Base-by-base conservation (phyloP, 805 yeast genomes). In the Ogataea allantospora region DNA sequence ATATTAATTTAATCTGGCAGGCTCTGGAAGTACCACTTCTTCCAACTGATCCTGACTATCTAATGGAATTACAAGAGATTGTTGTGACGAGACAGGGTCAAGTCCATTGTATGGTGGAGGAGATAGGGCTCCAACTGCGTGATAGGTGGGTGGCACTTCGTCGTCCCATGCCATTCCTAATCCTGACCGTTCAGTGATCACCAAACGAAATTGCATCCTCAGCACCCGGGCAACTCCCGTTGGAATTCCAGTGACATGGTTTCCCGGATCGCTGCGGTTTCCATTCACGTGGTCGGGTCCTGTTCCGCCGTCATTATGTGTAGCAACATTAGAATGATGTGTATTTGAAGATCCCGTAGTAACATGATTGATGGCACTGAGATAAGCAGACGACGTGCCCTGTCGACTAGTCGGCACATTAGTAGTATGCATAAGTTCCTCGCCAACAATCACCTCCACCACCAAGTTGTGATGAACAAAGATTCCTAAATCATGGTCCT, bases 161-260 rank as follows among this genome's bases (percentile, higher is more conserved):
- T 91, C 97, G 62, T 91, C 97, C 98, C 99, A 93, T 0, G 97
- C 84, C 20, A 93, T 87, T 4, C 99, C 99, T 27, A 93, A 70
- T 0, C 99, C 99, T 0, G 95, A 83, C 43, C 98, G 71, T 57
- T 89, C 98, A 2, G 95, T 84, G 15, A 93, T 63, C 3, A 70
- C 68, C n/a, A 91, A 53, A 48, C 83, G 82, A 65, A 93, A 91
- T 60, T 89, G 96, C 97, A 93, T 93, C 47, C 98, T 68, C 43
- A 93, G 67, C 2, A 93, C 95, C 33, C 99, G 69, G 0, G 99
- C 99, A 4, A 95, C 86, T 11, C 99, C 99, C 0, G 98, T 93
- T 2, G 95, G 89, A 0, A 83, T 76, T 31, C 89, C 88, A 12
- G 76, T 68, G 10, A 58, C 40, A 35, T 52, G 59, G 28, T 52